These are phyloP conservation scores for Brassica incana DNA, from an alignment of 345 rosid species.

Conservation along the genomic window DNA sequence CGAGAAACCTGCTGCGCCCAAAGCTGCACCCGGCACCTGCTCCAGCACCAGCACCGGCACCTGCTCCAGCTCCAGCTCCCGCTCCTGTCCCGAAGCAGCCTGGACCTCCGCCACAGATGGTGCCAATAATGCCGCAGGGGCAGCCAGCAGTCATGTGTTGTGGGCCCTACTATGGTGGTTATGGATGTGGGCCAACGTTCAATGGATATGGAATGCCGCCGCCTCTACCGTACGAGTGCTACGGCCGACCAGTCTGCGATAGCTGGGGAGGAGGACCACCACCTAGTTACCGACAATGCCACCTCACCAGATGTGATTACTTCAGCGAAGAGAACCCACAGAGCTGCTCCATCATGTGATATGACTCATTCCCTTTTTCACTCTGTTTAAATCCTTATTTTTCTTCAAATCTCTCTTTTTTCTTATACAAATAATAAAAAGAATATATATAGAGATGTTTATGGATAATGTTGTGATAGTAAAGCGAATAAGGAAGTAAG, in stretches of 20 bases:
- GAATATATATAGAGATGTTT: constrained; percentile 28
- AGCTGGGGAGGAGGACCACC: constrained; percentile 58
- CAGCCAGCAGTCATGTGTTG: constrained; percentile 36
- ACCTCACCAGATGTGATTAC: constrained; percentile 43
- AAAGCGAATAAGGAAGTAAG: constrained; percentile 25
- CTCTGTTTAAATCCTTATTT: constrained; percentile 3
- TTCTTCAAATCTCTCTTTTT: background rate
- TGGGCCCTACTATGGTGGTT: constrained; percentile 33
- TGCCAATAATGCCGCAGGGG: constrained; percentile 30
- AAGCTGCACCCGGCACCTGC: background rate
- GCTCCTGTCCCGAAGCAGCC: constrained; percentile 34
- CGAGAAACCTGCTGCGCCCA: background rate
- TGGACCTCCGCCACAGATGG: constrained; percentile 31
- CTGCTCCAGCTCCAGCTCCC: background rate
- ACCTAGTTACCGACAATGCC: constrained; percentile 21
- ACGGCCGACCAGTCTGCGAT: constrained; percentile 59
- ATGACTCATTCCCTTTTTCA: background rate
- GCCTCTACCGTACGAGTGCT: constrained; percentile 36
- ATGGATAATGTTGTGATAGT: constrained; percentile 33
- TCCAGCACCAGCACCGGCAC: background rate
- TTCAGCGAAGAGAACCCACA: constrained; percentile 53
- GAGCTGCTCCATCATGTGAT: constrained; percentile 56
- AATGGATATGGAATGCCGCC: constrained; percentile 38
- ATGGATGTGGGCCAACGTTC: constrained; percentile 39
- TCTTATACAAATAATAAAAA: constrained; percentile 18